Evolutionary conservation across 164 flowering plant species (phyloP).

Genomic region (Magnolia changhungtana): DNA sequence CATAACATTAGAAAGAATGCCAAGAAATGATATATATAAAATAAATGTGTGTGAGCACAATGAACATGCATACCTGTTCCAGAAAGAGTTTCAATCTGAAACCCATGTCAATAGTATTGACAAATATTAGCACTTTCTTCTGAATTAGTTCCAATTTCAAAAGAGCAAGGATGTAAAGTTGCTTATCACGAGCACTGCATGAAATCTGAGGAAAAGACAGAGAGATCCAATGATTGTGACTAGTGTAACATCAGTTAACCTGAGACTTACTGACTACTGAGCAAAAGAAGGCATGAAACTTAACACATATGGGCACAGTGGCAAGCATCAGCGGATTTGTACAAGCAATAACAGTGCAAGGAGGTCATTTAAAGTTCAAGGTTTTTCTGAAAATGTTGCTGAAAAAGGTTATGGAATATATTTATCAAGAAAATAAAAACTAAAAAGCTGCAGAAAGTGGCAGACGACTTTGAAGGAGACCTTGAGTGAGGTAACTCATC

Average conservation of each 20-base stretch:
- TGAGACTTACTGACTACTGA: not conserved
- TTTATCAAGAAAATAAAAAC: too few relatives aligned
- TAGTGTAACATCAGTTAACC: not conserved
- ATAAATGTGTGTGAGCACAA: too few relatives aligned
- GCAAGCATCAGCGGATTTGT: not conserved
- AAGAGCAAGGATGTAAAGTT: slow-evolving; percentile 76
- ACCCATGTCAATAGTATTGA: slow-evolving; percentile 80
- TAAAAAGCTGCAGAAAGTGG: too few relatives aligned
- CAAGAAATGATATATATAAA: too few relatives aligned
- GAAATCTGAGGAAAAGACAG: slow-evolving; percentile 49
- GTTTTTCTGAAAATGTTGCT: not conserved
- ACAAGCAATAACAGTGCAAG: not conserved
- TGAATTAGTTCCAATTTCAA: slow-evolving; percentile 86
- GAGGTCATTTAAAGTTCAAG: not conserved
- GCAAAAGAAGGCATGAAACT: not conserved
- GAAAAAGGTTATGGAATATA: slow-evolving; percentile 3
- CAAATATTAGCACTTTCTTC: slow-evolving; percentile 81
- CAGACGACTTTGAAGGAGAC: not conserved
- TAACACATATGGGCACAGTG: not conserved
- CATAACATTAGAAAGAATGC: not conserved
- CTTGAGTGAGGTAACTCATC: not conserved
- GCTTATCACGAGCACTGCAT: slow-evolving; percentile 71
- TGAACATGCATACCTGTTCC: slow-evolving; percentile 65
- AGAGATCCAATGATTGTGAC: not conserved
- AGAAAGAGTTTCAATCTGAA: slow-evolving; percentile 79